A percentile compares a stretch with the other conserved stretches of the same genome.
phyloP scores from a whole-genome alignment of 768 basidiomycete species.

The Tephrocybe sp. region DNA sequence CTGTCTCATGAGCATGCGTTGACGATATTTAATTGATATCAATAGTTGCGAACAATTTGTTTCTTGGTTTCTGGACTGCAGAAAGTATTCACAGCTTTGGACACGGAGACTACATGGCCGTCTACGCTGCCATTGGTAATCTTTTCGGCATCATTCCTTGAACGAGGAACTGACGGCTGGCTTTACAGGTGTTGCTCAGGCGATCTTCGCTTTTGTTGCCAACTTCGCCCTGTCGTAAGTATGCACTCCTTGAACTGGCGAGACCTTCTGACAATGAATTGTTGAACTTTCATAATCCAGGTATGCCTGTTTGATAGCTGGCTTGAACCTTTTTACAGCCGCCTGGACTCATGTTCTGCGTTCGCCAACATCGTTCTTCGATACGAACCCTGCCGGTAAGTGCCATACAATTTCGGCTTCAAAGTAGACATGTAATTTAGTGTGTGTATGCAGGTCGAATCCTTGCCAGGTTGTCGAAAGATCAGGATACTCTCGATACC shows the following conservation, averaged over 20 bases:
- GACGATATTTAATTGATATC: background rate
- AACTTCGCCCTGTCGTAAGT: conserved; percentile 49
- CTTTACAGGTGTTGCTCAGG: conserved; percentile 41
- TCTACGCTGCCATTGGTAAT: conserved; percentile 45
- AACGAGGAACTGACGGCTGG: background rate
- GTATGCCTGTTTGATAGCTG: conserved; percentile 35
- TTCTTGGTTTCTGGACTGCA: conserved; percentile 74
- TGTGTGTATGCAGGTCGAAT: conserved; percentile 43
- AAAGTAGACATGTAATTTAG: background rate
- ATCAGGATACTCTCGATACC: conserved; percentile 57
- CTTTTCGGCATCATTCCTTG: background rate
- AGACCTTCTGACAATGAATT: background rate
- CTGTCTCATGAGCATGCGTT: background rate
- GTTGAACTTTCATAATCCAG: conserved; percentile 22
- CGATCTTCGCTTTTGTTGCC: conserved; percentile 47
- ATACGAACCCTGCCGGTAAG: conserved; percentile 66
- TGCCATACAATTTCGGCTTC: background rate
- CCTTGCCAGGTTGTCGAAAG: conserved; percentile 55
- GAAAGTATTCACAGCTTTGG: conserved; percentile 47
- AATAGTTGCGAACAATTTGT: conserved; percentile 59
- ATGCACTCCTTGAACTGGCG: background rate
- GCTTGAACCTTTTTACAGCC: conserved; percentile 47
- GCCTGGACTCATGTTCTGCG: conserved; percentile 55
- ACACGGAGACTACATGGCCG: conserved; percentile 68
- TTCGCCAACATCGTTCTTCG: conserved; percentile 67